A percentile compares a stretch with the other conserved stretches of the same genome.
phyloP scores from a whole-genome alignment of 2,329 filamentous ascomycete species.

The Colletotrichum sp. region DNA sequence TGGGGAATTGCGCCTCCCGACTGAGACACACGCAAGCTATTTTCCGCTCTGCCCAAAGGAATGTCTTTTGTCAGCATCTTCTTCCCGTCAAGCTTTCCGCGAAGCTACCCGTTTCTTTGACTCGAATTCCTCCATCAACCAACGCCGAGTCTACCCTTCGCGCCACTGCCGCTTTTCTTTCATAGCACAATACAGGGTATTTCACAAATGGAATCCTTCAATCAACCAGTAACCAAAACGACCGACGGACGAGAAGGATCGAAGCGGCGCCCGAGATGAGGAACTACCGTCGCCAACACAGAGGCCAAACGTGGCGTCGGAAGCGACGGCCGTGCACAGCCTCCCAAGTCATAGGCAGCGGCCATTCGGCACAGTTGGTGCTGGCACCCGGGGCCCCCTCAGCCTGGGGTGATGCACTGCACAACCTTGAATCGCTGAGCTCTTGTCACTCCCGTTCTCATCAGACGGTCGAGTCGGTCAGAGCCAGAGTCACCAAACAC shows the following conservation, averaged over 20 bases:
- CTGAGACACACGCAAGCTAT: background rate
- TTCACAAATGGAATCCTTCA: background rate
- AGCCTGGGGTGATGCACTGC: background rate
- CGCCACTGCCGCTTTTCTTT: background rate
- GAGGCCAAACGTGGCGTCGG: constrained; percentile 7
- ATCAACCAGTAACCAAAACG: background rate
- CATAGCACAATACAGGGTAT: background rate
- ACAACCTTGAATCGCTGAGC: background rate
- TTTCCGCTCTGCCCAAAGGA: background rate
- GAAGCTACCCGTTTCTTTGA: background rate
- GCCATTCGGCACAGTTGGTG: background rate
- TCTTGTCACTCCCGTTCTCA: background rate
- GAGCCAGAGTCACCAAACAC: background rate
- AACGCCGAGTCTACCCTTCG: background rate
- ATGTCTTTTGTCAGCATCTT: background rate
- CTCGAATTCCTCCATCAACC: background rate
- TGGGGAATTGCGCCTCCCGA: background rate
- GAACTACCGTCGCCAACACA: background rate
- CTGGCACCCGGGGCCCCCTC: background rate
- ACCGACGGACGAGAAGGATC: background rate
- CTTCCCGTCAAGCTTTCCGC: background rate
- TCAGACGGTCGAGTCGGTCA: background rate
- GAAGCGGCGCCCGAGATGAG: background rate
- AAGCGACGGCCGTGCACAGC: constrained; percentile 10
- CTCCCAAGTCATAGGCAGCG: background rate